These are phyloP conservation scores for Anethum foeniculum DNA, from an alignment of 140 eudicot species.

Conservation along the genomic window DNA sequence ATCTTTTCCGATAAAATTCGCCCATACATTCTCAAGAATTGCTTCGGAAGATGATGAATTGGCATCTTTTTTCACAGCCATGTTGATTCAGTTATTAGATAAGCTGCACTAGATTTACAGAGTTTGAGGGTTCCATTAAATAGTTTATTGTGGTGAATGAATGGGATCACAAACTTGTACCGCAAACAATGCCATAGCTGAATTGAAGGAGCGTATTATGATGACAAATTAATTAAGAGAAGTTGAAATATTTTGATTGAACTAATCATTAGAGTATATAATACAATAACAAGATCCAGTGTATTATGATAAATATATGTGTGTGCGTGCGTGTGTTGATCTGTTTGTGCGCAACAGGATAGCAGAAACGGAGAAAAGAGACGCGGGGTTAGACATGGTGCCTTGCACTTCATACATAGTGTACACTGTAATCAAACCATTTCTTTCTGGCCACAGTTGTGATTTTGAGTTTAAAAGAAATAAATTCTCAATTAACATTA, in stretches of 20 bases:
- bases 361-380: background rate
- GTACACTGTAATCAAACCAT: background rate
- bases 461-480: background rate
- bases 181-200: slow-evolving; percentile 29
- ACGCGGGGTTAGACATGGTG: background rate
- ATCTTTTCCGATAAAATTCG: slow-evolving; percentile 46
- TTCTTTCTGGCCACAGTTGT: background rate
- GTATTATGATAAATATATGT: background rate
- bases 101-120: background rate
- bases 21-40: slow-evolving; percentile 72
- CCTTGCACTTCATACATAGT: background rate
- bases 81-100: slow-evolving; percentile 6
- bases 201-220: slow-evolving; percentile 46
- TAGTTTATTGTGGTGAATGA: slow-evolving; percentile 27
- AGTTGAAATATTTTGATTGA: slow-evolving; percentile 24
- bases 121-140: slow-evolving; percentile 17
- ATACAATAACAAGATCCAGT: background rate
- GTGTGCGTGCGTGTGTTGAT: background rate
- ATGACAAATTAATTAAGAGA: slow-evolving; percentile 30
- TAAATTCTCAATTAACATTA: no score
- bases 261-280: slow-evolving; percentile 4
- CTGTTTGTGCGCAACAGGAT: no score
- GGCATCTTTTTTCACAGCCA: slow-evolving; percentile 36
- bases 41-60: slow-evolving; percentile 21
- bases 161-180: slow-evolving; percentile 43